Percentiles rank a stretch among this genome's conserved stretches.
phyloP scores from a whole-genome alignment of 2,329 filamentous ascomycete species.

The Ophiostoma montium region DNA sequence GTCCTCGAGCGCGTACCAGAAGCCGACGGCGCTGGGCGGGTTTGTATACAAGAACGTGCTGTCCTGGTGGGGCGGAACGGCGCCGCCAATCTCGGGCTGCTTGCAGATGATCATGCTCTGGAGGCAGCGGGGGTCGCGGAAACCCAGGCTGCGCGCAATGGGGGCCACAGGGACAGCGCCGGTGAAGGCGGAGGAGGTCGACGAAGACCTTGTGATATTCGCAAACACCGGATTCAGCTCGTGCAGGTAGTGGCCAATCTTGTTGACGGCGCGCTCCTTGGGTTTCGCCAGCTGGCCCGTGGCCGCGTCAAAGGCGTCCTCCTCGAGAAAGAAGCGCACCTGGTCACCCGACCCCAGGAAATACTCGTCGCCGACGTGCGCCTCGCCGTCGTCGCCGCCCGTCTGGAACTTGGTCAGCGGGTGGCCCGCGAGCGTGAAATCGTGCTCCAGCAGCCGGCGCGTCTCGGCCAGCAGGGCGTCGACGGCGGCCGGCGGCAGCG shows the following conservation, averaged over 20 bases:
- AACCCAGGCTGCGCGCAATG: slow-evolving; percentile 59
- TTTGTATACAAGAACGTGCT: slow-evolving; percentile 85
- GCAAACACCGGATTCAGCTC: slow-evolving; percentile 53
- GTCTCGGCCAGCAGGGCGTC: slow-evolving; percentile 60
- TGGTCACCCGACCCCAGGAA: slow-evolving; percentile 85
- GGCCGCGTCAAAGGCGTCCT: slow-evolving; percentile 62
- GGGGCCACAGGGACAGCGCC: slow-evolving; percentile 33
- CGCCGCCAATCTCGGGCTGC: slow-evolving; percentile 87
- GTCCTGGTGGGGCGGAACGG: slow-evolving; percentile 85
- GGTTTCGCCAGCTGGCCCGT: slow-evolving; percentile 56
- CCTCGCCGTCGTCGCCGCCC: slow-evolving; percentile 42
- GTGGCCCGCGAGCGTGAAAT: slow-evolving; percentile 68
- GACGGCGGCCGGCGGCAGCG: slow-evolving; percentile 53
- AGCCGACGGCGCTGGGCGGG: slow-evolving; percentile 78
- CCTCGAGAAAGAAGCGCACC: slow-evolving; percentile 93
- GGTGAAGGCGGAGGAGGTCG: slow-evolving; percentile 24
- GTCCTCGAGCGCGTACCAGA: slow-evolving; percentile 96
- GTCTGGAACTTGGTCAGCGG: slow-evolving; percentile 92
- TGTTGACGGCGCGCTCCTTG: slow-evolving; percentile 77
- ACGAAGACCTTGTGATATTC: slow-evolving; percentile 24
- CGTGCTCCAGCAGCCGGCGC: slow-evolving; percentile 49
- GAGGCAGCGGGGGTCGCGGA: slow-evolving; percentile 59
- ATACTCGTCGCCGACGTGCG: slow-evolving; percentile 88
- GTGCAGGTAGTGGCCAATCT: slow-evolving; percentile 71
- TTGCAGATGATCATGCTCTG: slow-evolving; percentile 99